Evolutionary conservation across 176 grass and related monocot species (phyloP), one percentile per base, ranked within the genome.

Genomic region (Oryza officinalis): DNA sequence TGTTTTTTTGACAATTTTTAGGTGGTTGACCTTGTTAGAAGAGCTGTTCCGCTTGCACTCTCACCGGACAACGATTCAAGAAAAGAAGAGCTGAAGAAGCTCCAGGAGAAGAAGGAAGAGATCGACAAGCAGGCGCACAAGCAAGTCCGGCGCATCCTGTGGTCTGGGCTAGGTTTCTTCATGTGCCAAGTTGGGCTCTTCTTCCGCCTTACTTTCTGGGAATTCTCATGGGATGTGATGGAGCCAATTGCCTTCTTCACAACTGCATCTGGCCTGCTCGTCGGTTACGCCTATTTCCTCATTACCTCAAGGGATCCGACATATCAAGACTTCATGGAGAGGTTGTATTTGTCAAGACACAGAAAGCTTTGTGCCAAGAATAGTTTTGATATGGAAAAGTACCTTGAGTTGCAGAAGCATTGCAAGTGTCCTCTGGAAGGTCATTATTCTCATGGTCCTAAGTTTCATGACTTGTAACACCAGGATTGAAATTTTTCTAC

Each of bases 181-280:
- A 67, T 91, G 44, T 44, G 78, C 82, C 86, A 87, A 44, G 71
- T 84, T 6, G 76, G 80, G 1, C 71, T 91, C 38, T 89, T 94
- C 80, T 91, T 91, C 78, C 80, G 86, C 2, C 92, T 89, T 44
- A 94, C 92, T 7, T 94, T 94, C 72, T 94, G 89, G 83, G 92
- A 89, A 10, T 85, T 94, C 27, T 91, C 92, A 20, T 91, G 92
- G 86, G 92, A 94, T 69, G 86, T 94, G 13, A 94, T 94, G 88
- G 92, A 94, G 61, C 86, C 88, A 22, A 81, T 91, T 14, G 71
- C 89, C 37, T 91, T 89, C 76, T 91, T 91, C 60, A 61, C 76
- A 10, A 94, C 92, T 1, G 83, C 86, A 4, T 72, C 84, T 31
- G 80, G 88, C 30, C 83, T 91, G 31, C 84, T 89, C 12, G 26